phyloP scores from a whole-genome alignment of 139 green algal species.

The Picochlorum sp. region DNA sequence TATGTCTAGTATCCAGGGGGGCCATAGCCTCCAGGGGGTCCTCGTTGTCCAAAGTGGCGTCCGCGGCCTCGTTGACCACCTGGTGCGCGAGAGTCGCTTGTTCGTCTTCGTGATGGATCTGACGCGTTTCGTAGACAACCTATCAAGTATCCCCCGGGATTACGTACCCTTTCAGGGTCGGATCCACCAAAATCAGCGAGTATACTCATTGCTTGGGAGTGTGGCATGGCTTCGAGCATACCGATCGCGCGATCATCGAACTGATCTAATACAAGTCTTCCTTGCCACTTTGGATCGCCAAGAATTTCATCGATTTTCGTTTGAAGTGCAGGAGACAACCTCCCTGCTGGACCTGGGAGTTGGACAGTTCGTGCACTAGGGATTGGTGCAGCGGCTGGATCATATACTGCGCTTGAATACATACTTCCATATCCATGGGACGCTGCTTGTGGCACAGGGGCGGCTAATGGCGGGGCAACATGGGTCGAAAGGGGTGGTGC shows the following conservation, averaged over 20 bases:
- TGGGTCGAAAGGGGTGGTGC: slow-evolving; percentile 8
- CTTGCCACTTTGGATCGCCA: not conserved
- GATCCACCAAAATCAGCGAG: slow-evolving; percentile 21
- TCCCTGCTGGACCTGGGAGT: not conserved
- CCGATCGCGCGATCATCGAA: slow-evolving; percentile 15
- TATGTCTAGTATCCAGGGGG: no score
- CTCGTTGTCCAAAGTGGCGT: no score
- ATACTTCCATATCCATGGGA: not conserved
- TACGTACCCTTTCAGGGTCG: slow-evolving; percentile 18
- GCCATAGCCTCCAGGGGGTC: no score
- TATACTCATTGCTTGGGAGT: not conserved
- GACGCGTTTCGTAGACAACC: slow-evolving; percentile 10
- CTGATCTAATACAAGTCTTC: slow-evolving; percentile 15
- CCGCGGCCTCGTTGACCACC: no score
- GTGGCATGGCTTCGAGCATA: slow-evolving; percentile 16
- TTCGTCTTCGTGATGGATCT: no score
- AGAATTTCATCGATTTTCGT: slow-evolving; percentile 6
- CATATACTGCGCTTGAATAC: no score
- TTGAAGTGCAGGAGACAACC: slow-evolving; percentile 16
- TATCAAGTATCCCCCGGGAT: slow-evolving; percentile 18
- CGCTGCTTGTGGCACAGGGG: no score
- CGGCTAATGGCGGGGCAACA: not conserved
- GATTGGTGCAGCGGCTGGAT: slow-evolving; percentile 6
- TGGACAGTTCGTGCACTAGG: not conserved
- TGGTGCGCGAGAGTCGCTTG: no score